These are phyloP conservation scores for Pichia deserticola DNA, from an alignment of 805 yeast genomes.

Conservation along the genomic window DNA sequence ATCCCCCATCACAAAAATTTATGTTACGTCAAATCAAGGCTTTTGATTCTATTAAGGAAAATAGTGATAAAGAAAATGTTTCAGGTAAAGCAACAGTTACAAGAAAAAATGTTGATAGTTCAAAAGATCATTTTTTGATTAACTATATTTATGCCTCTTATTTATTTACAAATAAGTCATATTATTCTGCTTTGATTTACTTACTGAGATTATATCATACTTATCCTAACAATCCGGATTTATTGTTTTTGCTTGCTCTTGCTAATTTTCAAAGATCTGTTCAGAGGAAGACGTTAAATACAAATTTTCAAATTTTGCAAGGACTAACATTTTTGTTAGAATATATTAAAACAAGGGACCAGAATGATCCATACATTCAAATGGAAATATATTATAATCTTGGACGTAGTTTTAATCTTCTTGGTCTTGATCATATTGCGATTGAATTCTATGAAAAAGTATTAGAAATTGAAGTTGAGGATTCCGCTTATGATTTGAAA, in stretches of 20 bases:
- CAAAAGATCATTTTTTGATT: constrained; percentile 55
- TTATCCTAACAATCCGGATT: constrained; percentile 69
- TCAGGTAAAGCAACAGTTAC: constrained; percentile 75
- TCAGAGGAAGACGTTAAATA: constrained; percentile 79
- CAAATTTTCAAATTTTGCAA: constrained; percentile 83
- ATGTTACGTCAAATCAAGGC: constrained; percentile 87
- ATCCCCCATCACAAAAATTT: constrained; percentile 83
- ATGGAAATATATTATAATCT: constrained; percentile 80
- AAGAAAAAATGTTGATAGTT: constrained; percentile 39
- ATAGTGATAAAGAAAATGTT: constrained; percentile 21
- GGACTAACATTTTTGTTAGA: constrained; percentile 75
- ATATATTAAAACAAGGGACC: constrained; percentile 43
- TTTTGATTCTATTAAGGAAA: constrained; percentile 58
- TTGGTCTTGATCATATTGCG: constrained; percentile 73
- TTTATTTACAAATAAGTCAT: constrained; percentile 74
- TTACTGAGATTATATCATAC: constrained; percentile 61
- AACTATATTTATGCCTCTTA: constrained; percentile 69
- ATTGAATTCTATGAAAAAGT: constrained; percentile 67
- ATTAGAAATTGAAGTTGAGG: constrained; percentile 41
- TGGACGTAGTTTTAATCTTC: constrained; percentile 77
- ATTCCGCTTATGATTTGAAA: constrained; percentile 41
- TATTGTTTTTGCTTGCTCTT: constrained; percentile 67
- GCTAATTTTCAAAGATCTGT: constrained; percentile 84
- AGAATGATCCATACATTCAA: constrained; percentile 37
- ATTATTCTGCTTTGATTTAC: constrained; percentile 75